Evolutionary conservation across 2,329 filamentous ascomycete species (phyloP).

Genomic region (Ophiostoma sp.): DNA sequence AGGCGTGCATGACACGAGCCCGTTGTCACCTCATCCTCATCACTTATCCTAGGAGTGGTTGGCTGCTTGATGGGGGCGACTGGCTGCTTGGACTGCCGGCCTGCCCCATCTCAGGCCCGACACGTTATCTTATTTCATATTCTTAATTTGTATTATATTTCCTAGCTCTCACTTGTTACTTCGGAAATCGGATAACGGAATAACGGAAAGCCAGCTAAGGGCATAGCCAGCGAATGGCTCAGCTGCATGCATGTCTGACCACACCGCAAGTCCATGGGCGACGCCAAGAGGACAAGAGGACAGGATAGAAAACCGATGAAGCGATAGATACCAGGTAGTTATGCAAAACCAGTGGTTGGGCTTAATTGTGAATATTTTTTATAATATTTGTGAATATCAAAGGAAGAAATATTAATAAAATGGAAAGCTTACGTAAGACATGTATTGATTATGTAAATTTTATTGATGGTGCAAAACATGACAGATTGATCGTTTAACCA

Average conservation of each 20-base stretch:
- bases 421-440: neutral
- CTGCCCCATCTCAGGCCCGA: conserved; percentile 12
- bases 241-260: conserved; percentile 9
- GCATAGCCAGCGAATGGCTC: neutral
- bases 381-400: no score
- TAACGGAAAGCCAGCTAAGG: neutral
- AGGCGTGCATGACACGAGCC: neutral
- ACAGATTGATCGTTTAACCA: no score
- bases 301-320: neutral
- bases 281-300: neutral
- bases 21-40: conserved; percentile 1
- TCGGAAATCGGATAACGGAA: neutral
- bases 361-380: neutral
- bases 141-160: neutral
- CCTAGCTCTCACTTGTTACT: neutral
- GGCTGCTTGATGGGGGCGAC: neutral
- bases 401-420: no score
- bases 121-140: neutral
- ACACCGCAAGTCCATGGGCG: conserved; percentile 5
- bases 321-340: neutral
- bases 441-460: neutral
- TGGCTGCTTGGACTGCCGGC: neutral
- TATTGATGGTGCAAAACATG: no score
- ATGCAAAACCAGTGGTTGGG: neutral
- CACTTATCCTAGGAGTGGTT: neutral